Conservation (phyloP, 495 filamentous ascomycete species). For the Trichoderma orchidacearum region DNA sequence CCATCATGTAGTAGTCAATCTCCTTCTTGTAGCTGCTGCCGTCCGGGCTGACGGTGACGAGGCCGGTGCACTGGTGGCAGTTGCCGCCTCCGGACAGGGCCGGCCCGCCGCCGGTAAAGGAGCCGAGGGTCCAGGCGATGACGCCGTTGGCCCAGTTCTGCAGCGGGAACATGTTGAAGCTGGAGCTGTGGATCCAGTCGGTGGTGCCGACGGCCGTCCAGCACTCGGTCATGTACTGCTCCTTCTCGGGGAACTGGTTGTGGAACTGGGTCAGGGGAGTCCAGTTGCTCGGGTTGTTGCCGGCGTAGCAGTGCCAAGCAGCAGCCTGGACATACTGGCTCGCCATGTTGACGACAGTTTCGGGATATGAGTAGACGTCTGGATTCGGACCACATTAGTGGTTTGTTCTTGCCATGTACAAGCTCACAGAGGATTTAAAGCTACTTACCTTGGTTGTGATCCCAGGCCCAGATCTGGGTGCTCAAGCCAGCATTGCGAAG, state of each 20-base stretch:
- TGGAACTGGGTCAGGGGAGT: constrained; percentile 35
- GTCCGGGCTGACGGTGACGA: constrained; percentile 30
- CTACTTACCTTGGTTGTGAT: constrained; percentile 40
- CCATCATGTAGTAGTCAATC: constrained; percentile 42
- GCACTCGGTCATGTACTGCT: constrained; percentile 48
- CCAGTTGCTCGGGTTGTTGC: constrained; percentile 26
- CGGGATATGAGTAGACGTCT: constrained; percentile 32
- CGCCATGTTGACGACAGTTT: constrained; percentile 31
- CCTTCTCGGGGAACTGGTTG: constrained; percentile 24
- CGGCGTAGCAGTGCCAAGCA: constrained; percentile 45
- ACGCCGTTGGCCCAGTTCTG: constrained; percentile 43
- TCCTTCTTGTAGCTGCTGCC: constrained; percentile 27
- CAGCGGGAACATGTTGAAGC: constrained; percentile 41
- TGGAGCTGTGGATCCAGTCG: constrained; percentile 33
- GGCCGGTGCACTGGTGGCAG: constrained; percentile 33
- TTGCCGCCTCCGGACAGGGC: constrained; percentile 29
- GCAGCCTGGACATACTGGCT: constrained; percentile 29
- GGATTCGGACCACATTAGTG: background rate
- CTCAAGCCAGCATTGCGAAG: constrained; percentile 23
- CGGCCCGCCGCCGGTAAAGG: constrained; percentile 35
- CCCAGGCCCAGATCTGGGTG: constrained; percentile 40
- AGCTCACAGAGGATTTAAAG: too few relatives aligned
- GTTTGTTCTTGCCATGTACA: too few relatives aligned
- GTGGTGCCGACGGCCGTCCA: constrained; percentile 28
- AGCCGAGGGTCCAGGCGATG: constrained; percentile 41